Percentiles rank a stretch among this genome's conserved stretches.
These are phyloP conservation scores for Cladosporium sp. DNA, from an alignment of 2,329 filamentous ascomycete species.

Conservation along the genomic window DNA sequence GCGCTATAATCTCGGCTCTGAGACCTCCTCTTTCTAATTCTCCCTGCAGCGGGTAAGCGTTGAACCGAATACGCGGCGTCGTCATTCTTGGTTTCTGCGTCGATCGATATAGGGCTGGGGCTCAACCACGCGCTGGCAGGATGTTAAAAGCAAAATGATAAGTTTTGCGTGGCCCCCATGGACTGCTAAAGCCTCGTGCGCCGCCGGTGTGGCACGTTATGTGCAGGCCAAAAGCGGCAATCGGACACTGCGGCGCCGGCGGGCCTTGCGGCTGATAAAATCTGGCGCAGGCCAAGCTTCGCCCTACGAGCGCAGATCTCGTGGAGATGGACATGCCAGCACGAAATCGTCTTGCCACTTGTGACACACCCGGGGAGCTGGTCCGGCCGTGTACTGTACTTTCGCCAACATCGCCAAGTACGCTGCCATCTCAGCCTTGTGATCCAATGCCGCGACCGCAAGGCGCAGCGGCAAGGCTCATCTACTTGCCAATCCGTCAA, in stretches of 20 bases:
- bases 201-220: too few relatives aligned
- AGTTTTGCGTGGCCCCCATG: neutral
- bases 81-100: neutral
- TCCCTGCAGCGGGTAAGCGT: neutral
- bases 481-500: neutral
- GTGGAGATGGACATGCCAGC: neutral
- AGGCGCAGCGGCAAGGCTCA: neutral
- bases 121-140: too few relatives aligned
- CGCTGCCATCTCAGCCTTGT: slow-evolving; percentile 1
- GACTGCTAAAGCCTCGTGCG: too few relatives aligned
- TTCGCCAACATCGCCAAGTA: neutral
- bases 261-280: neutral
- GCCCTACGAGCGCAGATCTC: slow-evolving; percentile 1
- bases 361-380: neutral
- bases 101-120: neutral
- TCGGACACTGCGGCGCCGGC: neutral
- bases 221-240: neutral
- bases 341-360: neutral
- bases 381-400: neutral
- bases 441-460: neutral
- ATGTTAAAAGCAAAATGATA: neutral
- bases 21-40: neutral
- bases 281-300: slow-evolving; percentile 3
- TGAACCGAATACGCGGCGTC: neutral
- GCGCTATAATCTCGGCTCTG: neutral